Conservation (phyloP, 2,329 filamentous ascomycete genomes). For the Fusarium guadeloupense region DNA sequence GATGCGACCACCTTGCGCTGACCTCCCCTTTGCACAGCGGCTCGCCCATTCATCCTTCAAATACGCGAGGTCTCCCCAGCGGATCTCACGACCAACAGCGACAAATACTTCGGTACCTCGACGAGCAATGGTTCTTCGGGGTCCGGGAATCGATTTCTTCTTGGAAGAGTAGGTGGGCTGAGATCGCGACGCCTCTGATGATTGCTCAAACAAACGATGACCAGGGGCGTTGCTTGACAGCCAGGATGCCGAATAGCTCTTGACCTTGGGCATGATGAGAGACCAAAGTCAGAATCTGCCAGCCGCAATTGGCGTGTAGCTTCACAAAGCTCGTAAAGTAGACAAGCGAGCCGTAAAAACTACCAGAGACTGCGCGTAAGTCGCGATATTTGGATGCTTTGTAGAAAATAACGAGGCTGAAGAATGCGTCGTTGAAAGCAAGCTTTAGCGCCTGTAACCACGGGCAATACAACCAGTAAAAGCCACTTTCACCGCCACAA, state of each 20-base stretch:
- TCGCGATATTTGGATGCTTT: slow-evolving; percentile 16
- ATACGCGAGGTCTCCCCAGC: slow-evolving; percentile 86
- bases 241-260: slow-evolving; percentile 87
- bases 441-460: slow-evolving; percentile 25
- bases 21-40: slow-evolving; percentile 44
- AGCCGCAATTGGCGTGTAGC: not conserved
- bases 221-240: slow-evolving; percentile 81
- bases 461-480: slow-evolving; percentile 4
- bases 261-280: slow-evolving; percentile 80
- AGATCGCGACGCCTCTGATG: slow-evolving; percentile 51
- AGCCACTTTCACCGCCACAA: slow-evolving; percentile 29
- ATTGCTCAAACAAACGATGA: slow-evolving; percentile 76
- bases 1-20: slow-evolving; percentile 50
- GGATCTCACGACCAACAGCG: slow-evolving; percentile 86
- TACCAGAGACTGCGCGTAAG: not conserved
- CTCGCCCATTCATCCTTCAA: slow-evolving; percentile 70
- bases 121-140: slow-evolving; percentile 75
- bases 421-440: slow-evolving; percentile 18
- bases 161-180: slow-evolving; percentile 53
- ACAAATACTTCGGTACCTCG: slow-evolving; percentile 90
- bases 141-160: slow-evolving; percentile 57
- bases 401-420: slow-evolving; percentile 36
- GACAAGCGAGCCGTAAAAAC: not conserved
- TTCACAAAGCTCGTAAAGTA: slow-evolving; percentile 25
- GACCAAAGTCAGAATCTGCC: slow-evolving; percentile 8